Evolutionary conservation across 805 yeast species (phyloP).

Genomic region (Vanderwaltozyma polyspora): DNA sequence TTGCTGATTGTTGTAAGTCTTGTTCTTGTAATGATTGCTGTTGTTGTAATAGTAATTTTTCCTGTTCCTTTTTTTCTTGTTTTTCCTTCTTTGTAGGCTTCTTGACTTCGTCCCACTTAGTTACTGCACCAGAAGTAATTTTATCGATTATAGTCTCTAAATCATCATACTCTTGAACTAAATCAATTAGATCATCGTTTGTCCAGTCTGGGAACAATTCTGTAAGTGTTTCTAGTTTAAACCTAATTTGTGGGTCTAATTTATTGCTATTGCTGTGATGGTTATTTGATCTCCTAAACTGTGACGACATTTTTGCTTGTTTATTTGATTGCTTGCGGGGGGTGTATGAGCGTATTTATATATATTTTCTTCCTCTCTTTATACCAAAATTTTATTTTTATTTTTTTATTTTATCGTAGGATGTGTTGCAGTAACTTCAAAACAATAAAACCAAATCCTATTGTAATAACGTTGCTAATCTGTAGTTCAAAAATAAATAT

Average conservation of each 20-base stretch:
- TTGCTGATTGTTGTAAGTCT: constrained; percentile 6
- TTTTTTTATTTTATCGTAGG: too few relatives aligned
- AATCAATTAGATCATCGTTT: constrained; percentile 64
- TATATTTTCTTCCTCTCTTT: too few relatives aligned
- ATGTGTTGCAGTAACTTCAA: too few relatives aligned
- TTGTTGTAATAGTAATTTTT: constrained; percentile 9
- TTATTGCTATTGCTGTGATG: constrained; percentile 10
- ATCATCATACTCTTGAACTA: constrained; percentile 67
- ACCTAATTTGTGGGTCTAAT: constrained; percentile 25
- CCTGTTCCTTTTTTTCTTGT: constrained; percentile 25
- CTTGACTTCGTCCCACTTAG: constrained; percentile 90
- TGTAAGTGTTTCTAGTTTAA: constrained; percentile 43
- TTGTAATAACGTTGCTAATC: too few relatives aligned
- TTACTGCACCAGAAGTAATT: constrained; percentile 81
- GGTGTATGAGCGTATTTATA: too few relatives aligned
- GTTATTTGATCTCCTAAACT: constrained; percentile 16
- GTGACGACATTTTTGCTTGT: constrained; percentile 13
- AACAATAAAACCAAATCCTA: too few relatives aligned
- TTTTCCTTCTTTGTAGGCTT: constrained; percentile 49
- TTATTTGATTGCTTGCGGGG: constrained; percentile 7
- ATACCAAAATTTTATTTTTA: too few relatives aligned
- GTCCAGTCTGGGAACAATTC: constrained; percentile 97
- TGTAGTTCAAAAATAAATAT: too few relatives aligned
- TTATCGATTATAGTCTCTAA: constrained; percentile 73
- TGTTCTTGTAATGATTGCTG: constrained; percentile 8